Conservation (phyloP, 768 basidiomycete genomes). For the Termitomyces heimii region DNA sequence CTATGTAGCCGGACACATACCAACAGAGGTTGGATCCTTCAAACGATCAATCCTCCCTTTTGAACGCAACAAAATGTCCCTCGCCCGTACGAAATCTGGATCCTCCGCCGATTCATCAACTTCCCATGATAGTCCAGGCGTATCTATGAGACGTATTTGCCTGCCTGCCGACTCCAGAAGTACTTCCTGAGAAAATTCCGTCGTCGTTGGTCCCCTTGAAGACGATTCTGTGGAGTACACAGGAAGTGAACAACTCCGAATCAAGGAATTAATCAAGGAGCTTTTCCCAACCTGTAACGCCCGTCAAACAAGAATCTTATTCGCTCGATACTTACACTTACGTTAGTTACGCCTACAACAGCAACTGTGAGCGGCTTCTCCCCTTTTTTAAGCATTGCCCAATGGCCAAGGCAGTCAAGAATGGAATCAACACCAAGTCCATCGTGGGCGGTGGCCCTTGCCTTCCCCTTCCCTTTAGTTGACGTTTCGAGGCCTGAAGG, state of each 20-base stretch:
- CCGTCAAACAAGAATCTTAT: background rate
- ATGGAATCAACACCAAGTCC: slow-evolving; percentile 56
- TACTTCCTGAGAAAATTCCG: slow-evolving; percentile 59
- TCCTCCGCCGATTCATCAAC: slow-evolving; percentile 33
- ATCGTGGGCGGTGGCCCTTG: slow-evolving; percentile 39
- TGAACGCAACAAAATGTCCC: slow-evolving; percentile 74
- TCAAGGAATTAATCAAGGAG: slow-evolving; percentile 75
- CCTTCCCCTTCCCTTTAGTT: slow-evolving; percentile 35
- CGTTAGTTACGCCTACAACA: slow-evolving; percentile 81
- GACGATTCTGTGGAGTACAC: slow-evolving; percentile 53
- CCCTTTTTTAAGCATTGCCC: slow-evolving; percentile 40
- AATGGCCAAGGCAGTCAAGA: slow-evolving; percentile 38
- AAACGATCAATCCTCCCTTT: slow-evolving; percentile 80
- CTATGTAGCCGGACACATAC: slow-evolving; percentile 35
- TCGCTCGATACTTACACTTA: slow-evolving; percentile 26
- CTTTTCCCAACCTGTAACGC: slow-evolving; percentile 70
- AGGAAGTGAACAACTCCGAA: slow-evolving; percentile 42
- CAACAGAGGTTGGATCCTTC: slow-evolving; percentile 69
- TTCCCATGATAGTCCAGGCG: slow-evolving; percentile 73
- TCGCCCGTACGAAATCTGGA: slow-evolving; percentile 36
- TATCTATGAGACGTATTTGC: slow-evolving; percentile 71
- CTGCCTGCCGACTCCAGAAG: slow-evolving; percentile 39
- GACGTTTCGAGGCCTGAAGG: slow-evolving; percentile 26
- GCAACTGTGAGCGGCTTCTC: slow-evolving; percentile 60
- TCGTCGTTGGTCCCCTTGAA: slow-evolving; percentile 66